A percentile compares a stretch with the other conserved stretches of the same genome.
These are phyloP conservation scores for Coccomyxa subellipsoidea DNA, from an alignment of 163 green algal genomes.

Conservation along the genomic window DNA sequence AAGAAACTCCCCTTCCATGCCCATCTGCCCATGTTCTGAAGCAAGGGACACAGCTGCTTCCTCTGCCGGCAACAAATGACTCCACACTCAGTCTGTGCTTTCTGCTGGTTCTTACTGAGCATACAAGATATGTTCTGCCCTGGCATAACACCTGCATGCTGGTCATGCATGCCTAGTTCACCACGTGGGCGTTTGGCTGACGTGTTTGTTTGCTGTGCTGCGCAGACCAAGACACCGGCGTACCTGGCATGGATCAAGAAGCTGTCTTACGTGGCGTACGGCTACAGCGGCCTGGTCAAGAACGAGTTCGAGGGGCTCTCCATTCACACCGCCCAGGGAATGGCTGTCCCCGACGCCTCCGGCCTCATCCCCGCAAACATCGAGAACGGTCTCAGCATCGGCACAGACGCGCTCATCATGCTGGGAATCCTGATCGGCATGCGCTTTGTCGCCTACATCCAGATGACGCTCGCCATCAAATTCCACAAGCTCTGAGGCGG, in stretches of 20 bases:
- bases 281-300: conserved; percentile 20
- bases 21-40: too few relatives aligned
- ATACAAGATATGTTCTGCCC: too few relatives aligned
- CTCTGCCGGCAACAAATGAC: too few relatives aligned
- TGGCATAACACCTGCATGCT: not conserved
- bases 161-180: not conserved
- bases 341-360: not conserved
- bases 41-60: too few relatives aligned
- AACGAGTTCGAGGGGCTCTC: not conserved
- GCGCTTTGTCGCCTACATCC: conserved; percentile 15
- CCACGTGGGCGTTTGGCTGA: not conserved
- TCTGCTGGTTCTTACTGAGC: too few relatives aligned
- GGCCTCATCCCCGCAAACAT: not conserved
- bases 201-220: not conserved
- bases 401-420: conserved; percentile 30
- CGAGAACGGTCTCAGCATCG: conserved; percentile 33
- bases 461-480: conserved; percentile 4
- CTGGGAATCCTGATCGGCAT: conserved; percentile 30
- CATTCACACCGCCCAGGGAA: not conserved
- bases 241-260: conserved; percentile 45
- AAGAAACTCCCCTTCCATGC: too few relatives aligned
- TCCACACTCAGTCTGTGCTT: too few relatives aligned
- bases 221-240: conserved; percentile 23
- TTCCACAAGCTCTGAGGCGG: not conserved
- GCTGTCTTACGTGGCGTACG: conserved; percentile 42